A percentile compares a stretch with the other conserved stretches of the same genome.
phyloP scores from a whole-genome alignment of 768 basidiomycete genomes.

The Psilocybe azurescens region DNA sequence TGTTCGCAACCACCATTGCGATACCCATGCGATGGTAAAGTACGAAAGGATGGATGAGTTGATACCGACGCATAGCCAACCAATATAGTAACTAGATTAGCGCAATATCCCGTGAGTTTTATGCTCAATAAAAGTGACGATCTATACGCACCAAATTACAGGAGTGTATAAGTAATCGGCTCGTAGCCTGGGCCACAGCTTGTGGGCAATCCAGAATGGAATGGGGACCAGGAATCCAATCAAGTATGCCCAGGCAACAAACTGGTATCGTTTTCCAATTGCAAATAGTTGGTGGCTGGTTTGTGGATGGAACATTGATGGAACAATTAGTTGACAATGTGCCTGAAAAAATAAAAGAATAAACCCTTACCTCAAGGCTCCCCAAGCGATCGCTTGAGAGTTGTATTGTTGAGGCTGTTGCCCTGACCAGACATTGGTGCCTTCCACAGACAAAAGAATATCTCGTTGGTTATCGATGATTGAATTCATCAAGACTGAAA shows the following conservation, averaged over 20 bases:
- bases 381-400: constrained; percentile 57
- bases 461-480: constrained; percentile 57
- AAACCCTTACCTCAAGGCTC: constrained; percentile 42
- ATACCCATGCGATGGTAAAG: constrained; percentile 47
- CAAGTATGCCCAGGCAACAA: constrained; percentile 52
- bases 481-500: constrained; percentile 59
- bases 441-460: constrained; percentile 57
- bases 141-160: constrained; percentile 40
- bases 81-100: constrained; percentile 46
- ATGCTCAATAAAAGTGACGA: too few relatives aligned
- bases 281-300: constrained; percentile 46
- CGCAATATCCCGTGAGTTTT: neutral
- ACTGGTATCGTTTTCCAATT: constrained; percentile 50
- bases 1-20: constrained; percentile 53
- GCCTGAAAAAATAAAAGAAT: neutral
- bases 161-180: constrained; percentile 55
- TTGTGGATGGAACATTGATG: neutral
- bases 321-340: neutral
- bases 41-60: constrained; percentile 48
- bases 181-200: constrained; percentile 48
- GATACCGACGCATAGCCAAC: constrained; percentile 56
- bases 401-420: constrained; percentile 56
- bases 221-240: constrained; percentile 56
- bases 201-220: constrained; percentile 56
- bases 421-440: constrained; percentile 58